These are phyloP conservation scores for Cucumis variabilis DNA, from an alignment of 331 rosid genomes.

Conservation along the genomic window DNA sequence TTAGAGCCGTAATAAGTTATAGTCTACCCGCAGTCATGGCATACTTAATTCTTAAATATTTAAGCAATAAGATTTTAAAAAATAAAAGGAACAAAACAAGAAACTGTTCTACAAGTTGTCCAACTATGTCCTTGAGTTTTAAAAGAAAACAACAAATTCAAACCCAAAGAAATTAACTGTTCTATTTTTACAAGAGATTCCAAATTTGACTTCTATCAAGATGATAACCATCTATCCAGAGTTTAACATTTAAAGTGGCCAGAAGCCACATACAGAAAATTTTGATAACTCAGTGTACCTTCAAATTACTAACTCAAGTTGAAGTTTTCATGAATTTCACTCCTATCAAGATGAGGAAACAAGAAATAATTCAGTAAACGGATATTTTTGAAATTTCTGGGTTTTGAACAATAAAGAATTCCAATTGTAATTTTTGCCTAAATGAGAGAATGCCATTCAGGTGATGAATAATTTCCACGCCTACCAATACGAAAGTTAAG, in stretches of 20 bases:
- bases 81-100: too few relatives aligned
- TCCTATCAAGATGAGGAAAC: background rate
- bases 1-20: background rate
- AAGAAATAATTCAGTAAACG: background rate
- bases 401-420: background rate
- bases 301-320: background rate
- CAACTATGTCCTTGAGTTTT: too few relatives aligned
- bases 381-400: background rate
- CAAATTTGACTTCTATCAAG: background rate
- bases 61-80: too few relatives aligned
- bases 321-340: background rate
- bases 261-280: background rate
- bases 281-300: background rate
- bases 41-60: too few relatives aligned
- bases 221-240: background rate
- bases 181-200: background rate
- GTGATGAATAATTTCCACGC: background rate
- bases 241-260: background rate
- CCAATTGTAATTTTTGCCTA: background rate
- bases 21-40: too few relatives aligned
- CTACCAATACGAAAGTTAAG: conserved; percentile 14
- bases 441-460: background rate
- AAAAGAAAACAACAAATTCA: background rate
- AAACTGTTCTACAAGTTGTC: too few relatives aligned
- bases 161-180: background rate